phyloP scores from a whole-genome alignment of 1,284 basidiomycete species.

The Apiotrichum akiyoshidainum region DNA sequence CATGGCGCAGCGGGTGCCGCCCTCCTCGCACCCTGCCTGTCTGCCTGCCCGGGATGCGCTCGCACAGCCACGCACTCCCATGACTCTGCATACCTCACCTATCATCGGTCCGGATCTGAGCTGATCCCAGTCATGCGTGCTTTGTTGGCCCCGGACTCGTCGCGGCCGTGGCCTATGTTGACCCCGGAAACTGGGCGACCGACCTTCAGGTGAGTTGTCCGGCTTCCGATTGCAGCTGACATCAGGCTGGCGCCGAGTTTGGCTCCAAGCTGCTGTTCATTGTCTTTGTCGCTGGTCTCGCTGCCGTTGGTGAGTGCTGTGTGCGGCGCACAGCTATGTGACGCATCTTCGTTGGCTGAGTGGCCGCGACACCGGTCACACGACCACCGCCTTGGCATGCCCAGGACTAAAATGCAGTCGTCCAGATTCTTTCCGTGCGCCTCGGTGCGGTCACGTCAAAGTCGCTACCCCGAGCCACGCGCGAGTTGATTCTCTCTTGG shows the following conservation, averaged over 20 bases:
- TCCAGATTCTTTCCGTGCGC: conserved; percentile 50
- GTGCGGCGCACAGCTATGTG: too few relatives aligned
- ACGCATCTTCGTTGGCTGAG: too few relatives aligned
- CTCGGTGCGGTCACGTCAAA: conserved; percentile 55
- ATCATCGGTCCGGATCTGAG: too few relatives aligned
- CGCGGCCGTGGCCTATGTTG: conserved; percentile 48
- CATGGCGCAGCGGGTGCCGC: too few relatives aligned
- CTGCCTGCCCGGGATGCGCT: too few relatives aligned
- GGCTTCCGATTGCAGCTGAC: conserved; percentile 55
- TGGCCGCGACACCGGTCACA: too few relatives aligned
- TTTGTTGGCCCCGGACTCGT: conserved; percentile 36
- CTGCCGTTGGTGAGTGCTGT: conserved; percentile 56
- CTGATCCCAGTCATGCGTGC: background rate
- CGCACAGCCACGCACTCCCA: too few relatives aligned
- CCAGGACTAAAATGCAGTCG: conserved; percentile 21
- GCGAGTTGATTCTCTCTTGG: conserved; percentile 63
- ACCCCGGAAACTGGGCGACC: conserved; percentile 47
- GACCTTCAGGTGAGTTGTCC: conserved; percentile 19
- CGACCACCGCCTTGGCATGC: too few relatives aligned
- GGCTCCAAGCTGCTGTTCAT: conserved; percentile 85
- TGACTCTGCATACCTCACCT: background rate
- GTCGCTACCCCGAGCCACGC: conserved; percentile 56
- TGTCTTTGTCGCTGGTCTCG: conserved; percentile 76
- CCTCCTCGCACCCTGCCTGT: too few relatives aligned
- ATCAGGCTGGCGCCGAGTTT: conserved; percentile 64